Percentiles rank a stretch among this genome's conserved stretches.
phyloP scores from a whole-genome alignment of 2,329 filamentous ascomycete species.

The Diaporthe australafricana region DNA sequence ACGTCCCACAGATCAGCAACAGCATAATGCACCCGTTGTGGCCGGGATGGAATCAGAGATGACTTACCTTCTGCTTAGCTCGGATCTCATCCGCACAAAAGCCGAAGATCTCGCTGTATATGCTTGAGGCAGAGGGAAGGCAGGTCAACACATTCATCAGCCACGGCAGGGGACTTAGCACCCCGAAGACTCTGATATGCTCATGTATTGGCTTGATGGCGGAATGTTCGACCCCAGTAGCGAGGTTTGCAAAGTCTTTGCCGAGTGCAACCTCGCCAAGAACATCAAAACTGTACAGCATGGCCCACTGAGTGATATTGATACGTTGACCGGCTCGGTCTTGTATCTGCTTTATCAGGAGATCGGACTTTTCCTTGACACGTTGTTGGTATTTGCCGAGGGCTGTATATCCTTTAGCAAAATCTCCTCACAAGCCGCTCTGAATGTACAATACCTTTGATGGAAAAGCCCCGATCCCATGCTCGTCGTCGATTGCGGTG shows the following conservation, averaged over 20 bases:
- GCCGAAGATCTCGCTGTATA: constrained; percentile 2
- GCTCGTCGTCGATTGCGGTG: constrained; percentile 5
- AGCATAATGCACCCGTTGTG: background rate
- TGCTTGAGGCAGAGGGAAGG: background rate
- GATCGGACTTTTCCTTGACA: background rate
- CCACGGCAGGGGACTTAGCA: constrained; percentile 9
- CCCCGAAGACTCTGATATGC: constrained; percentile 3
- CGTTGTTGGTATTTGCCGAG: background rate
- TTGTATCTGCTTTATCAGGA: background rate
- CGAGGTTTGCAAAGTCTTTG: constrained; percentile 19
- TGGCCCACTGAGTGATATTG: constrained; percentile 7
- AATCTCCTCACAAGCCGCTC: no score
- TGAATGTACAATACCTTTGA: background rate
- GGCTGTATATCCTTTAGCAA: background rate
- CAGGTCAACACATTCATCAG: constrained; percentile 5
- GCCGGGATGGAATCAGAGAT: no score
- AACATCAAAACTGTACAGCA: constrained; percentile 21
- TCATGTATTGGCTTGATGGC: constrained; percentile 17
- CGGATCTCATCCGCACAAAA: constrained; percentile 2
- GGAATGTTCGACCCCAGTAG: constrained; percentile 10
- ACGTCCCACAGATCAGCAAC: background rate
- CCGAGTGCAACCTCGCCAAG: constrained; percentile 7
- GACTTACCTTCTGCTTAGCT: constrained; percentile 6
- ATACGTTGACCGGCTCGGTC: background rate
- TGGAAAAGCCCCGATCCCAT: constrained; percentile 3